These are phyloP conservation scores for Taiwanofungus camphoratus DNA, from an alignment of 1,284 basidiomycete species.

Conservation along the genomic window DNA sequence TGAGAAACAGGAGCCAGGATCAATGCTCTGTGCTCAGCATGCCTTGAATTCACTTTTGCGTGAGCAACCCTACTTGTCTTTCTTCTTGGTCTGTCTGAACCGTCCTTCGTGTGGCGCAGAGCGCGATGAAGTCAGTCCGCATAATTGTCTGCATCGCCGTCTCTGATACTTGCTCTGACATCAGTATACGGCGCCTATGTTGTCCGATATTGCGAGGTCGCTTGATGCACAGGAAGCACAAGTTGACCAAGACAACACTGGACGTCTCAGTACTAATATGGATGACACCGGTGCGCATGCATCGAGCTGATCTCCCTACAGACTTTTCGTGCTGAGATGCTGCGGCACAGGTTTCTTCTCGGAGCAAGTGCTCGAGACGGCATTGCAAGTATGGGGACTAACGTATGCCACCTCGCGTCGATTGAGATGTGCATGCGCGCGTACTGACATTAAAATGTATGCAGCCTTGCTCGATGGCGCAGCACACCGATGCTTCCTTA, in stretches of 20 bases:
- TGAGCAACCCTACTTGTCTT: slow-evolving; percentile 31
- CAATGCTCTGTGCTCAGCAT: slow-evolving; percentile 84
- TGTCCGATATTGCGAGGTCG: slow-evolving; percentile 73
- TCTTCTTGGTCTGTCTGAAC: slow-evolving; percentile 10
- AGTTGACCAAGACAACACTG: slow-evolving; percentile 38
- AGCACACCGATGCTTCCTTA: slow-evolving; percentile 75
- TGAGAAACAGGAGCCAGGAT: slow-evolving; percentile 69
- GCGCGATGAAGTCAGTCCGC: slow-evolving; percentile 66
- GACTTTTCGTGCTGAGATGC: slow-evolving; percentile 1
- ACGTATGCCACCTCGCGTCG: slow-evolving; percentile 40
- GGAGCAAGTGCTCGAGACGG: slow-evolving; percentile 75
- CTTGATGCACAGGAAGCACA: slow-evolving; percentile 46
- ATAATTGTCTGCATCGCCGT: too few relatives aligned
- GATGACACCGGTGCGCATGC: slow-evolving; percentile 70
- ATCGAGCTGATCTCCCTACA: slow-evolving; percentile 5
- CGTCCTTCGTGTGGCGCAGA: slow-evolving; percentile 35
- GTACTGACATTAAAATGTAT: background rate
- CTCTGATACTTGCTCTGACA: too few relatives aligned
- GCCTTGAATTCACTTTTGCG: slow-evolving; percentile 77
- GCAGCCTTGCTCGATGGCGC: slow-evolving; percentile 75
- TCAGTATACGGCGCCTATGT: slow-evolving; percentile 81
- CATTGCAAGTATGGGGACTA: slow-evolving; percentile 79
- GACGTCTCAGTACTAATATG: slow-evolving; percentile 67
- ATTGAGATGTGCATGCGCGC: background rate
- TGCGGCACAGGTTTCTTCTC: slow-evolving; percentile 73